A percentile compares a stretch with the other conserved stretches of the same genome.
Evolutionary conservation across 495 filamentous ascomycete genomes (phyloP).

Genomic region (Rhypophila decipiens): DNA sequence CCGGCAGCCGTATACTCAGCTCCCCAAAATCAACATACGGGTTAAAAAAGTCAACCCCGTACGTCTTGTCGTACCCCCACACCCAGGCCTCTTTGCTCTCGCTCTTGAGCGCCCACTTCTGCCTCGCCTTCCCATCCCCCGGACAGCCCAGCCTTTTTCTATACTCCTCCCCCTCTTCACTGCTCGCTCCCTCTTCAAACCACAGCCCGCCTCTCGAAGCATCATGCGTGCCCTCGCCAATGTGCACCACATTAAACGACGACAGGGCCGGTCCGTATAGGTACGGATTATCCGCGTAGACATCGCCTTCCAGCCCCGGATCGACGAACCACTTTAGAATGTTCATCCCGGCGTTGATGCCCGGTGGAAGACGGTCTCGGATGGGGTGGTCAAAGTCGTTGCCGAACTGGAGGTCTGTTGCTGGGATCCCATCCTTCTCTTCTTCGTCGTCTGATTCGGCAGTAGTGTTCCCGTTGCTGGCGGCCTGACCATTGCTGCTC

Average conservation of each 20-base stretch:
- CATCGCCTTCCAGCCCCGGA: slow-evolving; percentile 79
- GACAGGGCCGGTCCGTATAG: slow-evolving; percentile 72
- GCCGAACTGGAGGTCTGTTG: slow-evolving; percentile 73
- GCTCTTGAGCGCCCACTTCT: slow-evolving; percentile 56
- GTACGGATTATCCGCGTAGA: slow-evolving; percentile 78
- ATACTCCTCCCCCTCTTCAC: slow-evolving; percentile 48
- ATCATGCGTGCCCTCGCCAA: slow-evolving; percentile 48
- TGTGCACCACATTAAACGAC: slow-evolving; percentile 64
- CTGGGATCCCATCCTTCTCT: slow-evolving; percentile 44
- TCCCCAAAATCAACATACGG: slow-evolving; percentile 80
- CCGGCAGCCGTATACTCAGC: slow-evolving; percentile 74
- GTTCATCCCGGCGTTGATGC: slow-evolving; percentile 72
- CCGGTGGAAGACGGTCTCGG: slow-evolving; percentile 75
- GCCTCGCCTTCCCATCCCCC: slow-evolving; percentile 45
- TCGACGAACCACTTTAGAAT: slow-evolving; percentile 84
- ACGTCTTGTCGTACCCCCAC: slow-evolving; percentile 48
- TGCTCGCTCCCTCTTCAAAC: slow-evolving; percentile 65
- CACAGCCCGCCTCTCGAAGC: slow-evolving; percentile 42
- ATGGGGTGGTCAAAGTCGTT: slow-evolving; percentile 91
- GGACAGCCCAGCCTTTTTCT: slow-evolving; percentile 47
- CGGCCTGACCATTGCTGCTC: background rate
- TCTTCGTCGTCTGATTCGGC: background rate
- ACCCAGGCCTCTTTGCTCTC: slow-evolving; percentile 43
- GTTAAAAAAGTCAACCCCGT: slow-evolving; percentile 82
- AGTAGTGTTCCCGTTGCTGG: background rate